A percentile compares a stretch with the other conserved stretches of the same genome.
Evolutionary conservation across 805 yeast genomes (phyloP).

Genomic region (Komagataella kurtzmanii): DNA sequence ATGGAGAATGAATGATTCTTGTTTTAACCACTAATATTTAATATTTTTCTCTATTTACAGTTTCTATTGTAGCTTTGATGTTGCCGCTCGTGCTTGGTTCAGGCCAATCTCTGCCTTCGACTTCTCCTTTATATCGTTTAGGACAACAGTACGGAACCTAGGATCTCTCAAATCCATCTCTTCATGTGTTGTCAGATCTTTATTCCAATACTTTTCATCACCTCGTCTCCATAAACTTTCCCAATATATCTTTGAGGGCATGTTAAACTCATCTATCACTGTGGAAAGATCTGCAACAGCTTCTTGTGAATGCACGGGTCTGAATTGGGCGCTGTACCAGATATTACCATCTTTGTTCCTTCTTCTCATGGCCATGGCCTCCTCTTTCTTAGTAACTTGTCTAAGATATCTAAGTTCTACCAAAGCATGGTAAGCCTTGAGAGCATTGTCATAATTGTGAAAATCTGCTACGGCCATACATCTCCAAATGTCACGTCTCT

Average conservation of each 20-base stretch:
- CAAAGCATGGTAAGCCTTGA: slow-evolving; percentile 60
- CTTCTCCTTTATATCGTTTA: slow-evolving; percentile 40
- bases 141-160: slow-evolving; percentile 52
- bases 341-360: slow-evolving; percentile 66
- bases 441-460: slow-evolving; percentile 45
- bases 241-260: slow-evolving; percentile 52
- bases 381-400: slow-evolving; percentile 42
- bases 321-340: slow-evolving; percentile 79
- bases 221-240: slow-evolving; percentile 85
- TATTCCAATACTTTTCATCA: slow-evolving; percentile 58
- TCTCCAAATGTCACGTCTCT: slow-evolving; percentile 83
- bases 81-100: not conserved
- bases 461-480: slow-evolving; percentile 76
- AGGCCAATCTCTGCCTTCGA: slow-evolving; percentile 11
- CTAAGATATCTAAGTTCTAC: slow-evolving; percentile 64
- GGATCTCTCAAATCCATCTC: slow-evolving; percentile 39
- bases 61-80: not conserved
- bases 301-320: slow-evolving; percentile 86
- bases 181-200: slow-evolving; percentile 44
- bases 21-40: not conserved
- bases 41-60: not conserved
- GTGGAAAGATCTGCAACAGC: slow-evolving; percentile 74
- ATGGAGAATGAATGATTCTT: not conserved
- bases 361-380: slow-evolving; percentile 56
- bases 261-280: slow-evolving; percentile 50